Evolutionary conservation across 106 monocot genomes (phyloP).

Genomic region (Dioscorea dumetorum): DNA sequence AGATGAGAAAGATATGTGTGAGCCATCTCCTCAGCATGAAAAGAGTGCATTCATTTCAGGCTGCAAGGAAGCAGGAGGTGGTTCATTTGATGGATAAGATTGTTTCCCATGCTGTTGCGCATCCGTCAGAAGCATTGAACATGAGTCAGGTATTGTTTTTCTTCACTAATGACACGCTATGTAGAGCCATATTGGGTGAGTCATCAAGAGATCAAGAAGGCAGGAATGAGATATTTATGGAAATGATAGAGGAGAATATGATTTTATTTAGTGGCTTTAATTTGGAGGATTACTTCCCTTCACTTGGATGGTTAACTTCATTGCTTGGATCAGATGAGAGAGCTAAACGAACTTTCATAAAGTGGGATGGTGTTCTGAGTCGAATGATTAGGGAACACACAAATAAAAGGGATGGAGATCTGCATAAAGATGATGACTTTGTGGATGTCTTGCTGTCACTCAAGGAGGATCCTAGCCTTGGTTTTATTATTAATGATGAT

Average conservation of each 20-base stretch:
- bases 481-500: not conserved
- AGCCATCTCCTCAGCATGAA: too few relatives aligned
- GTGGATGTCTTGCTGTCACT: slow-evolving; percentile 17
- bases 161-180: not conserved
- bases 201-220: not conserved
- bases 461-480: not conserved
- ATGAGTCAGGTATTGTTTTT: not conserved
- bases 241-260: not conserved
- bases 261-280: not conserved
- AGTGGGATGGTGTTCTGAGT: slow-evolving; percentile 4
- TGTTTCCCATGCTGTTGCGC: not conserved
- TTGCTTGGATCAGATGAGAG: not conserved
- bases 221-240: not conserved
- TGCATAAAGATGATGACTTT: not conserved
- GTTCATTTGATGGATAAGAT: slow-evolving; percentile 5
- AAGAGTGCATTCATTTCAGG: too few relatives aligned
- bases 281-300: slow-evolving; percentile 10
- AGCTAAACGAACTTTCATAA: not conserved
- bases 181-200: not conserved
- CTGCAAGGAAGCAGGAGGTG: slow-evolving; percentile 10
- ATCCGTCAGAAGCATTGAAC: not conserved
- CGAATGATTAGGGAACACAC: slow-evolving; percentile 9
- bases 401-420: not conserved
- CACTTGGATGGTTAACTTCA: not conserved
- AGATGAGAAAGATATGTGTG: too few relatives aligned